Percentiles rank a stretch among this genome's conserved stretches.
These are phyloP conservation scores for Gentiana dahurica DNA, from an alignment of 257 asterid genomes.

Conservation along the genomic window DNA sequence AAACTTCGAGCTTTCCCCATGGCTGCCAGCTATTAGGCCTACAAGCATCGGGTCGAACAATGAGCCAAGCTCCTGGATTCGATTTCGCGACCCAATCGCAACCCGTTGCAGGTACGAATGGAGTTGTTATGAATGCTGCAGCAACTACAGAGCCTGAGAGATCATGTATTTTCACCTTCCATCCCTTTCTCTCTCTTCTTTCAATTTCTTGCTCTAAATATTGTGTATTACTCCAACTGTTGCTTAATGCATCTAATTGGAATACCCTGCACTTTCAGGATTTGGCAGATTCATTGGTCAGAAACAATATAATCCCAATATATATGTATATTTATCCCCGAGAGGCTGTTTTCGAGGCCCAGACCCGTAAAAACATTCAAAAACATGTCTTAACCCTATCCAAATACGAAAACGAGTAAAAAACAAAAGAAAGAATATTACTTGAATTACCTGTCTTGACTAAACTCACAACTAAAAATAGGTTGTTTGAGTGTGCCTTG, in stretches of 20 bases:
- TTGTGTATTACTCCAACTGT: slow-evolving; percentile 43
- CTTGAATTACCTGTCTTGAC: slow-evolving; percentile 47
- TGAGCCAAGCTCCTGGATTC: slow-evolving; percentile 94
- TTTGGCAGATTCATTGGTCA: not conserved
- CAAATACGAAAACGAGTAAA: not conserved
- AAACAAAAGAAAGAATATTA: not conserved
- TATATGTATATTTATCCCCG: no score
- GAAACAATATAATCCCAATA: not conserved
- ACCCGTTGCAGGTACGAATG: slow-evolving; percentile 87
- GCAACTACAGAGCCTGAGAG: slow-evolving; percentile 90
- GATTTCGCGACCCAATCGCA: slow-evolving; percentile 91
- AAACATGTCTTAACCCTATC: not conserved
- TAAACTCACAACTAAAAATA: slow-evolving; percentile 88
- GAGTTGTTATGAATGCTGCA: slow-evolving; percentile 90
- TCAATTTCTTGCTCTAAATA: slow-evolving; percentile 45
- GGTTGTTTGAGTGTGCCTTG: slow-evolving; percentile 77
- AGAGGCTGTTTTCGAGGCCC: no score
- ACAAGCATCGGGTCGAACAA: slow-evolving; percentile 66
- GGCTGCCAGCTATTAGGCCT: slow-evolving; percentile 84
- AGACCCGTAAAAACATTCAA: not conserved
- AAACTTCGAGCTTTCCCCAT: slow-evolving; percentile 96
- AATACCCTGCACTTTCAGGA: slow-evolving; percentile 38
- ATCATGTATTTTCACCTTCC: slow-evolving; percentile 89
- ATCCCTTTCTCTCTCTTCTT: slow-evolving; percentile 78
- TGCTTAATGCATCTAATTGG: slow-evolving; percentile 61